phyloP scores from a whole-genome alignment of 495 filamentous ascomycete species.

The Aspergillus saccharolyticus region DNA sequence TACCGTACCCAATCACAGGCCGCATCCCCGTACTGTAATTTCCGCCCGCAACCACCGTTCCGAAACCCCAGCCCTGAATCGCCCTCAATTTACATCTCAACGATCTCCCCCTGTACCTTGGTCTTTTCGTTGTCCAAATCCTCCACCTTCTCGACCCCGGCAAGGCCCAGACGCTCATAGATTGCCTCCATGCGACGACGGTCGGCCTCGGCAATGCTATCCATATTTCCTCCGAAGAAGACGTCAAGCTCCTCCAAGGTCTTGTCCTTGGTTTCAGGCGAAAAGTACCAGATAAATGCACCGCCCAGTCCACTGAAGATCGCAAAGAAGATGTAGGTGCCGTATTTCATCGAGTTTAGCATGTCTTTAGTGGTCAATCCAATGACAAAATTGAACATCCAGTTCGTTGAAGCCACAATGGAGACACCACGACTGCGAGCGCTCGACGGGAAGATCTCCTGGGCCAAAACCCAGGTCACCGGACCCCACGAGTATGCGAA shows the following conservation, averaged over 20 bases:
- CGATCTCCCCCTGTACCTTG: constrained; percentile 1
- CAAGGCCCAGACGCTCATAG: constrained; percentile 23
- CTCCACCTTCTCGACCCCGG: constrained; percentile 24
- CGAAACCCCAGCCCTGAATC: not conserved
- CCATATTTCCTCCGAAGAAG: constrained; percentile 35
- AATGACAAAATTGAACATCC: constrained; percentile 44
- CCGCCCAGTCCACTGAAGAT: constrained; percentile 44
- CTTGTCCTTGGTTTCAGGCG: constrained; percentile 55
- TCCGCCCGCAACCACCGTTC: too few species aligned
- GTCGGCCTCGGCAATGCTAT: constrained; percentile 23
- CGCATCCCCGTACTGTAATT: too few species aligned
- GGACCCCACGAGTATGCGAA: constrained; percentile 42
- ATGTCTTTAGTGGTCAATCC: constrained; percentile 39
- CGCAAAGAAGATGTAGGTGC: constrained; percentile 43
- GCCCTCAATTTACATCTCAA: constrained; percentile 12
- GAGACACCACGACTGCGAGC: constrained; percentile 37
- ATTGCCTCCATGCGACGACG: constrained; percentile 28
- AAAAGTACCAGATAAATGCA: constrained; percentile 46
- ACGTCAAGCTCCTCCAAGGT: constrained; percentile 51
- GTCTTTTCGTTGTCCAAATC: constrained; percentile 24
- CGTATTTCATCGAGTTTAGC: constrained; percentile 36
- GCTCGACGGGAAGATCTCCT: constrained; percentile 43
- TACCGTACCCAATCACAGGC: too few species aligned
- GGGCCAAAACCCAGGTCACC: constrained; percentile 35
- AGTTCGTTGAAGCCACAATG: constrained; percentile 37